Percentiles rank a stretch among this genome's conserved stretches.
Conservation (phyloP, 768 basidiomycete species). For the Suillus subaureus region DNA sequence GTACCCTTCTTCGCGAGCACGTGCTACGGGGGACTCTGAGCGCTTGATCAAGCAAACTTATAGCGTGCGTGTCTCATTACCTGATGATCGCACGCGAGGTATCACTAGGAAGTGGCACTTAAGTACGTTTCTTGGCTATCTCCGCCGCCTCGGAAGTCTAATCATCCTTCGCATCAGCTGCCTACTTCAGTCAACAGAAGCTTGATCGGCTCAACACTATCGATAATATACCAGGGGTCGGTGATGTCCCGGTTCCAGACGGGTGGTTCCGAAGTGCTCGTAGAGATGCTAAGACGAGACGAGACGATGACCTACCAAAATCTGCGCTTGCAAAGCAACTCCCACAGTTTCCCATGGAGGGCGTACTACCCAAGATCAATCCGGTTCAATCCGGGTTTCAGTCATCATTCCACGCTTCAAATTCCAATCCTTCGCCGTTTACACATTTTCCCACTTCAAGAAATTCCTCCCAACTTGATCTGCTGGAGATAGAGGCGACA, state of each 20-base stretch:
- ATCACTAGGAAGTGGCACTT: constrained; percentile 54
- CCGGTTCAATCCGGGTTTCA: constrained; percentile 15
- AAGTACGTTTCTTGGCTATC: constrained; percentile 44
- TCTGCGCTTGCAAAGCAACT: constrained; percentile 46
- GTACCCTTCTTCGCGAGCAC: constrained; percentile 43
- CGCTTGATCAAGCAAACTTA: constrained; percentile 59
- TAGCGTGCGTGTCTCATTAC: constrained; percentile 50
- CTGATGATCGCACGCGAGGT: constrained; percentile 43
- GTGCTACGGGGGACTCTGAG: constrained; percentile 40
- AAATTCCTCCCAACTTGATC: constrained; percentile 28
- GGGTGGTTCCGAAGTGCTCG: constrained; percentile 82
- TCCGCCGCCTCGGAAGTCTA: constrained; percentile 22
- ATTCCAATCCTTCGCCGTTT: constrained; percentile 18
- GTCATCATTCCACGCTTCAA: constrained; percentile 24
- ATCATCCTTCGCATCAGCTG: constrained; percentile 49
- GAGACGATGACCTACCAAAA: constrained; percentile 46
- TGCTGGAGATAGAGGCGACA: constrained; percentile 18
- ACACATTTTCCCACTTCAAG: constrained; percentile 37
- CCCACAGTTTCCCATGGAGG: constrained; percentile 36
- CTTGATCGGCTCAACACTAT: constrained; percentile 72
- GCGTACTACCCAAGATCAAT: constrained; percentile 22
- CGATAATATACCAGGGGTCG: constrained; percentile 67
- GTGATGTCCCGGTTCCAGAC: constrained; percentile 68
- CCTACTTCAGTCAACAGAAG: constrained; percentile 82
- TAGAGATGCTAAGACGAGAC: constrained; percentile 53